phyloP scores from a whole-genome alignment of 495 filamentous ascomycete genomes.

The Penicillium samsonianum region DNA sequence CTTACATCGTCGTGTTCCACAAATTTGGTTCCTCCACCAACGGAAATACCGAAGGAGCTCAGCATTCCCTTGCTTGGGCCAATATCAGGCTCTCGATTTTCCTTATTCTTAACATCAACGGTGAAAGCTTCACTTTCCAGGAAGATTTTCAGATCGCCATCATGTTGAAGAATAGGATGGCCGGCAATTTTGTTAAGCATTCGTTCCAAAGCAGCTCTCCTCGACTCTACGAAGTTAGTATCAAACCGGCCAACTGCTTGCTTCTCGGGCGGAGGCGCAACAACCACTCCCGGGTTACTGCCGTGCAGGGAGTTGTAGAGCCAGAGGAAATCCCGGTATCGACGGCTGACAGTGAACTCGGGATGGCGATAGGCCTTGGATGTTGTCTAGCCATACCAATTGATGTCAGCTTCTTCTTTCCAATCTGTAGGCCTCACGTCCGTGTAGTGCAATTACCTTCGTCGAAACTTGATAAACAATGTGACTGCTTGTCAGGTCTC shows the following conservation, averaged over 20 bases:
- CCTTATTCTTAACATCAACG: constrained; percentile 96
- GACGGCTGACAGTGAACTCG: constrained; percentile 87
- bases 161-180: constrained; percentile 90
- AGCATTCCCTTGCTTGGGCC: constrained; percentile 93
- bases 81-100: constrained; percentile 81
- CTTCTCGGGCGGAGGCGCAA: constrained; percentile 96
- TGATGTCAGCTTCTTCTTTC: constrained; percentile 19
- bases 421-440: constrained; percentile 2
- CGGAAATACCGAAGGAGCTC: constrained; percentile 75
- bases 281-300: constrained; percentile 92
- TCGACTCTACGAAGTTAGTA: constrained; percentile 91
- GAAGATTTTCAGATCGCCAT: constrained; percentile 92
- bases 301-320: constrained; percentile 90
- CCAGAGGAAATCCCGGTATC: constrained; percentile 97
- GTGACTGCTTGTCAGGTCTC: constrained; percentile 93
- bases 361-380: constrained; percentile 92
- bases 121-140: constrained; percentile 95
- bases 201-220: constrained; percentile 85
- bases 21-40: constrained; percentile 79
- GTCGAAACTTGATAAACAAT: constrained; percentile 96
- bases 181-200: constrained; percentile 95
- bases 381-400: constrained; percentile 62
- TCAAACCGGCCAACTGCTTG: constrained; percentile 96
- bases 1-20: constrained; percentile 96
- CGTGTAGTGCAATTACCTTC: constrained; percentile 58